These are phyloP conservation scores for Cyberlindnera mrakii DNA, from an alignment of 805 yeast species.

Conservation along the genomic window DNA sequence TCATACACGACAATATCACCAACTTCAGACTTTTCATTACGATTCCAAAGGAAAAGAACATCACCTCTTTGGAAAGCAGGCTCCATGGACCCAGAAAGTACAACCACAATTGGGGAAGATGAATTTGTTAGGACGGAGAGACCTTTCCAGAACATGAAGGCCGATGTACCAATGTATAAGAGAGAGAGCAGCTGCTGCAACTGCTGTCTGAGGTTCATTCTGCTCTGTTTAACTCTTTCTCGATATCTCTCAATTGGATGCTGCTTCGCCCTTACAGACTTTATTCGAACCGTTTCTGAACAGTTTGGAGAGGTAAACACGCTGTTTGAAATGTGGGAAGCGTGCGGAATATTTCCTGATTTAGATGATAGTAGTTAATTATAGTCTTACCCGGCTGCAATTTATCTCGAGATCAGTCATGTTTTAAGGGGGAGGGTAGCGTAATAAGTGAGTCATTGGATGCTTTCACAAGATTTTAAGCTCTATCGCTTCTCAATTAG, in stretches of 20 bases:
- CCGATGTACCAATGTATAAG: slow-evolving; percentile 77
- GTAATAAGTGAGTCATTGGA: no score
- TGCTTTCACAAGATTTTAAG: no score
- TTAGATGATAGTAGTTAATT: no score
- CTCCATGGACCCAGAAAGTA: slow-evolving; percentile 97
- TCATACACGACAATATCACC: slow-evolving; percentile 96
- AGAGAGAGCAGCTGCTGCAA: slow-evolving; percentile 63
- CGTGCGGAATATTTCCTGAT: no score
- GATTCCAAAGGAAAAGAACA: slow-evolving; percentile 84
- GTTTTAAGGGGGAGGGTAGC: no score
- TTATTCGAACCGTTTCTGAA: no score
- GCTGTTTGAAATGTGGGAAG: no score
- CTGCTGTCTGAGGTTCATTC: slow-evolving; percentile 58
- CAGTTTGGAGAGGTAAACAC: no score
- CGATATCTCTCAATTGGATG: background rate
- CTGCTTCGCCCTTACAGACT: no score
- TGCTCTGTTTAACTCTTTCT: background rate
- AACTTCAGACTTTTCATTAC: slow-evolving; percentile 57
- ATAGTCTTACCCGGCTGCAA: no score
- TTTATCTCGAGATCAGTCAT: no score
- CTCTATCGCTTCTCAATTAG: no score
- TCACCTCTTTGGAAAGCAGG: slow-evolving; percentile 99
- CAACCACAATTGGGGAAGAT: slow-evolving; percentile 92
- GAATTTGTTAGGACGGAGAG: slow-evolving; percentile 72
- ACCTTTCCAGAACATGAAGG: slow-evolving; percentile 89